Percentiles rank a stretch among this genome's conserved stretches.
These are phyloP conservation scores for Scedosporium dehoogii DNA, from an alignment of 2,329 filamentous ascomycete genomes.

Conservation along the genomic window DNA sequence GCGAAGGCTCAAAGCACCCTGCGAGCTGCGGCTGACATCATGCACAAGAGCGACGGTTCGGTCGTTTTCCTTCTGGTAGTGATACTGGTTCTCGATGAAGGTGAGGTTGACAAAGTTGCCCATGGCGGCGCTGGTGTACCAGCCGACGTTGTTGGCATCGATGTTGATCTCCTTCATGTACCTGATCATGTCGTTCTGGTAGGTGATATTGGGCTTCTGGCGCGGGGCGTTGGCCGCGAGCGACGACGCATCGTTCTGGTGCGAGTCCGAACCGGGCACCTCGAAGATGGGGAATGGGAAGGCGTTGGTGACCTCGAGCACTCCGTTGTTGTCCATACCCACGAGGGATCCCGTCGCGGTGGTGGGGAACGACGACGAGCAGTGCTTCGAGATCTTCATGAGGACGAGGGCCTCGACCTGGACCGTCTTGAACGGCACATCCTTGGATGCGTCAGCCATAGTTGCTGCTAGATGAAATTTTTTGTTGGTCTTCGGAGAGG, in stretches of 20 bases:
- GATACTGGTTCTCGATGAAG: slow-evolving; percentile 96
- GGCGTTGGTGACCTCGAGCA: slow-evolving; percentile 84
- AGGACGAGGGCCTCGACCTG: slow-evolving; percentile 93
- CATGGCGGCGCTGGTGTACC: slow-evolving; percentile 98
- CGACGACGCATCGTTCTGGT: slow-evolving; percentile 66
- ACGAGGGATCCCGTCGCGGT: slow-evolving; percentile 83
- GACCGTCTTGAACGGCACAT: slow-evolving; percentile 71
- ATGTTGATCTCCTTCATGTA: slow-evolving; percentile 96
- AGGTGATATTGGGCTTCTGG: slow-evolving; percentile 77
- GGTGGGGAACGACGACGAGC: slow-evolving; percentile 77
- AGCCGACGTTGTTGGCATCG: slow-evolving; percentile 94
- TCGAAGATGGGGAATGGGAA: slow-evolving; percentile 90
- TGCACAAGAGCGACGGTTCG: slow-evolving; percentile 82
- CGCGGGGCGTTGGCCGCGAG: slow-evolving; percentile 81
- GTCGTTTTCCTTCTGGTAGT: slow-evolving; percentile 95
- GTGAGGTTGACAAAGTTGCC: slow-evolving; percentile 93
- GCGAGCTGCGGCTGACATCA: slow-evolving; percentile 89
- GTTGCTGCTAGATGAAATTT: slow-evolving; percentile 7
- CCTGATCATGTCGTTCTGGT: slow-evolving; percentile 96
- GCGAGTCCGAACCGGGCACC: slow-evolving; percentile 54
- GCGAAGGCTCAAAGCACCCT: slow-evolving; percentile 79
- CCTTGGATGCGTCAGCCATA: slow-evolving; percentile 53
- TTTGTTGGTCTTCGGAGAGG: neutral
- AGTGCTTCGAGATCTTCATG: slow-evolving; percentile 98
- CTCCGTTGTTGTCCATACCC: slow-evolving; percentile 77